These are phyloP conservation scores for Solanum tarapatanum DNA, from an alignment of 257 asterid genomes.

Conservation along the genomic window DNA sequence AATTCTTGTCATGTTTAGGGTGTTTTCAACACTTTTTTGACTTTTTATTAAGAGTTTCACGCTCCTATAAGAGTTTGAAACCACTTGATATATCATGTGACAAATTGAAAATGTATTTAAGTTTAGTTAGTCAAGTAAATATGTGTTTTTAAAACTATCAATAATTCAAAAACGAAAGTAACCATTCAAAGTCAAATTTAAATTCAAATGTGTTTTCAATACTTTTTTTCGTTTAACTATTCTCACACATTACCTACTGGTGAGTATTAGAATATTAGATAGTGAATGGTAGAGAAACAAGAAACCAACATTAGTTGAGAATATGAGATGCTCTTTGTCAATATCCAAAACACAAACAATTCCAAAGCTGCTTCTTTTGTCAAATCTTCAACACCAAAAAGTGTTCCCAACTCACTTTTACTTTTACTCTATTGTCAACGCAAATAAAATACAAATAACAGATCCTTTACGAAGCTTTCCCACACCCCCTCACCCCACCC, in stretches of 20 bases:
- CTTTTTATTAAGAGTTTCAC: no score
- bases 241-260: not conserved
- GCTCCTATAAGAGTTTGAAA: no score
- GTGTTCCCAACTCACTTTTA: not conserved
- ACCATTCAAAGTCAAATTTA: no score
- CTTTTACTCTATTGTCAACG: constrained; percentile 37
- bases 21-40: no score
- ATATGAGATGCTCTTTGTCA: not conserved
- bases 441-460: constrained; percentile 18
- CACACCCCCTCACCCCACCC: not conserved
- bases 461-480: constrained; percentile 16
- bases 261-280: not conserved
- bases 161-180: rapidly evolving
- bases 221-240: no score
- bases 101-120: rapidly evolving
- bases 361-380: constrained; percentile 3
- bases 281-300: not conserved
- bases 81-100: no score
- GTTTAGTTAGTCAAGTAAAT: rapidly evolving
- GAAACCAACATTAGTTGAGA: not conserved
- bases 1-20: no score
- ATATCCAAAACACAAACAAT: not conserved
- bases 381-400: not conserved
- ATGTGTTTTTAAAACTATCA: no score
- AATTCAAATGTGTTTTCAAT: no score